Base-by-base conservation (phyloP, 73 alveolate genomes). In the Paramecium tetraurelia region DNA sequence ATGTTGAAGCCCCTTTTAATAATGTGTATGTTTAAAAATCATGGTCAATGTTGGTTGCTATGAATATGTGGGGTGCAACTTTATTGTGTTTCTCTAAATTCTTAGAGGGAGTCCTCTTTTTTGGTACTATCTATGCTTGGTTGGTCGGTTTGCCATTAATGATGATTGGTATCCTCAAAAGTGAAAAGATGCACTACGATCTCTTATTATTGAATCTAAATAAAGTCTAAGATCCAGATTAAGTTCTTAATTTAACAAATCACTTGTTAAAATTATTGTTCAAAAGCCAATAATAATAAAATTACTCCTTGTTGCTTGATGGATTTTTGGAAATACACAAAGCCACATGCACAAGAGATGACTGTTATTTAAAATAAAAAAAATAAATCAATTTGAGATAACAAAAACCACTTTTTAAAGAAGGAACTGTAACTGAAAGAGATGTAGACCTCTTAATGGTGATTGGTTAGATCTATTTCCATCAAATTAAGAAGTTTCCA, bases 51-150 rank as follows among this genome's bases (percentile, higher is more conserved):
- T 41, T 89, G n/a, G 77, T 83, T 10, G 84, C 92, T 14, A 31
- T 89, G 77, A 31, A 89, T 18, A 83, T 89, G 87, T 89, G 94
- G 94, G 84, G 92, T 18, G 94, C 71, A 21, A 89, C 63, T 10
- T 21, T 89, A 8, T 27, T 89, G 5, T 89, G 94, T 36, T 89
- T 89, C 72, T 68, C 92, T 20, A 89, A 89, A 50, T 89, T 89
- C 33, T 83, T 89, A 14, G 94, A 89, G 31, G 87, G 80, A n/a
- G 87, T 70, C 18, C 85, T 89, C 1, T 89, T 89, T 48, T 77
- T 40, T 70, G 94, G 94, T 38, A 89, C 94, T 1, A 76, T 89
- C 44, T 70, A 70, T 40, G 94, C 94, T 27, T 89, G 94, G 89
- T 33, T 89, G 10, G 87, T 46, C 5, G 94, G 94, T 0, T 70